Percentiles rank a stretch among this genome's conserved stretches.
Conservation (phyloP, 805 yeast genomes). For the Hyphopichia homilentoma region DNA sequence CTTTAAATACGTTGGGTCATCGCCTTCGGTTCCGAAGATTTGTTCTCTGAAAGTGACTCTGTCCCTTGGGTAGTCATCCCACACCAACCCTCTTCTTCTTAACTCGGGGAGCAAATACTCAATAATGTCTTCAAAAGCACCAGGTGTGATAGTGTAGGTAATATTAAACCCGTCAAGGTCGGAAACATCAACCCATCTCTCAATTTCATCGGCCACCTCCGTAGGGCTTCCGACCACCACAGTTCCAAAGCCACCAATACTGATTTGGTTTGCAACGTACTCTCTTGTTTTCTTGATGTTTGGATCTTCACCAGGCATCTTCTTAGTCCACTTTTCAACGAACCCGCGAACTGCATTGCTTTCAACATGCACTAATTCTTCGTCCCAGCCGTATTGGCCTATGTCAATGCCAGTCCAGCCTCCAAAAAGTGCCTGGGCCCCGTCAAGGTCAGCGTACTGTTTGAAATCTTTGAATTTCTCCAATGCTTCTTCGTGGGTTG, state of each 20-base stretch:
- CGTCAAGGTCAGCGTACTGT: slow-evolving; percentile 35
- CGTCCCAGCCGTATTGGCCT: slow-evolving; percentile 26
- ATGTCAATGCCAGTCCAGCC: slow-evolving; percentile 43
- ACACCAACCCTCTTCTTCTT: slow-evolving; percentile 28
- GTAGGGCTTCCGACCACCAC: slow-evolving; percentile 31
- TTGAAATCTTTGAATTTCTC: slow-evolving; percentile 29
- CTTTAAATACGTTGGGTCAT: slow-evolving; percentile 13
- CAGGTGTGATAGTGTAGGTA: slow-evolving; percentile 33
- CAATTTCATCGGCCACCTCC: slow-evolving; percentile 38
- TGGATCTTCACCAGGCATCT: slow-evolving; percentile 23
- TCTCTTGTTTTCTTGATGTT: slow-evolving; percentile 17
- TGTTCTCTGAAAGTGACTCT: slow-evolving; percentile 36
- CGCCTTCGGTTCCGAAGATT: slow-evolving; percentile 21
- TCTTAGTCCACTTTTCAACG: slow-evolving; percentile 30
- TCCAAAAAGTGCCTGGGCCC: slow-evolving; percentile 37
- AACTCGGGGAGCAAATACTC: slow-evolving; percentile 35
- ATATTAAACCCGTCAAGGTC: slow-evolving; percentile 44
- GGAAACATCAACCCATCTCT: slow-evolving; percentile 33
- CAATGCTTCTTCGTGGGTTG: slow-evolving; percentile 39
- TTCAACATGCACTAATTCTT: slow-evolving; percentile 27
- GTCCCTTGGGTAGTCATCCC: slow-evolving; percentile 33
- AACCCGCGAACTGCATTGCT: slow-evolving; percentile 30
- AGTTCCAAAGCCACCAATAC: slow-evolving; percentile 29
- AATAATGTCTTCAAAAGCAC: slow-evolving; percentile 33
- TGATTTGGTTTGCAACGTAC: slow-evolving; percentile 25